phyloP scores from a whole-genome alignment of 805 yeast genomes.

The Barnettozyma populi region DNA sequence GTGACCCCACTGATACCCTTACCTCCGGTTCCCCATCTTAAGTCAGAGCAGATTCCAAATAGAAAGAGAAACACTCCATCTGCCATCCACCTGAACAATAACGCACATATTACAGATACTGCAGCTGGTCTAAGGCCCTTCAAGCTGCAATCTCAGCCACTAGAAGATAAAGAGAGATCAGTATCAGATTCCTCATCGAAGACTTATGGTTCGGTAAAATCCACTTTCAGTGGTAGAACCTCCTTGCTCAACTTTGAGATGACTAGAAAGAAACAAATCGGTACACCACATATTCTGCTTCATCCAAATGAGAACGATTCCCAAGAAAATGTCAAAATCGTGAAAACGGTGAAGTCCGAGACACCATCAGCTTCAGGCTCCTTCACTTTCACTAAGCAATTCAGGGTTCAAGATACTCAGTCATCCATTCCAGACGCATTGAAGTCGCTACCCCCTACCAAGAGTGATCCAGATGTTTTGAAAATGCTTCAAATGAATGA shows the following conservation, averaged over 20 bases:
- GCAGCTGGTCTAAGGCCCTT: neutral
- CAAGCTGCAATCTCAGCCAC: neutral
- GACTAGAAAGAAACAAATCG: constrained; percentile 21
- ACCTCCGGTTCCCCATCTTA: neutral
- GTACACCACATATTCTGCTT: constrained; percentile 19
- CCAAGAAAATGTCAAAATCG: constrained; percentile 1
- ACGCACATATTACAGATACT: neutral
- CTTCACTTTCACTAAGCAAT: neutral
- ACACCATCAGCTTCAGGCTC: neutral
- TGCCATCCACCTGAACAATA: neutral
- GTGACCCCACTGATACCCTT: constrained; percentile 2
- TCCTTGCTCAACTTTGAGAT: constrained; percentile 18
- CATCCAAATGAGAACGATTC: neutral
- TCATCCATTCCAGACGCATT: neutral
- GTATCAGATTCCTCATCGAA: constrained; percentile 3
- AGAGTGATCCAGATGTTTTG: constrained; percentile 5
- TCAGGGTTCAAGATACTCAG: neutral
- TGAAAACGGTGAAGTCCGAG: neutral
- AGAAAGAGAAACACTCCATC: neutral
- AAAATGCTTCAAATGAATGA: neutral
- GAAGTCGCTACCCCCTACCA: neutral
- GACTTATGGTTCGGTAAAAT: constrained; percentile 4
- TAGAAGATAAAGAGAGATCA: constrained; percentile 4
- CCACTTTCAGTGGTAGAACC: constrained; percentile 7
- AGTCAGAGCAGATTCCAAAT: neutral